Evolutionary conservation across 345 rosid species (phyloP), one percentile per base, ranked within the genome.

Genomic region (Hibiscus mutabilis): DNA sequence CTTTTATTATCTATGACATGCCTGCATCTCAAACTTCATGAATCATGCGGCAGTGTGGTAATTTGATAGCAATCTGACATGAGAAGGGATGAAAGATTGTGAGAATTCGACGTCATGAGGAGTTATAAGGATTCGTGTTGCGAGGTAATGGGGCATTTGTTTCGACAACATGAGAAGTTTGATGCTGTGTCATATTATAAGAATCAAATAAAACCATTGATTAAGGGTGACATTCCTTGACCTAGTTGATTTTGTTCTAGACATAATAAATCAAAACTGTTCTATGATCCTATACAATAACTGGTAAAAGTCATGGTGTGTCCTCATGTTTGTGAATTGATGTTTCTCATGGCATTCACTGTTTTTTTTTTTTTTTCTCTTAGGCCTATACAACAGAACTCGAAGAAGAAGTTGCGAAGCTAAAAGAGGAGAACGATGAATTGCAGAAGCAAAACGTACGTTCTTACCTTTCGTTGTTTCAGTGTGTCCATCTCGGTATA

Each of bases 301-400:
- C 63, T 21, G 8, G 55, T 65, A 44, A 1, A 44, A 37, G 2
- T 44, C 42, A 22, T 65, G 31, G 33, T 42, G 56, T 22, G 53
- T 65, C 19, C 25, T 9, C 5, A 6, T 6, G 55, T 37, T 21
- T 1, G 2, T 13, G 52, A 11, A 22, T 31, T 44, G 31, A 3
- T 61, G 49, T 46, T 70, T 66, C 22, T n/a, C 57, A 16, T 63
- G 66, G 47, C 24, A 59, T 61, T 46, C 24, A 18, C 58, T 53
- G 44, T n/a, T n/a, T n/a, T n/a, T n/a, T 53, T 37, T 52, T 7
- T 52, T 18, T 73, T 15, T 13, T 76, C 8, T 76, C 37, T 24
- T 72, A 95, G 99, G 99, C 97, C 72, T 95, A 92, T 73, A 95
- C 99, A 0, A 83, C 74, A 87, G 98, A 95, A 76, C 80, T 92